phyloP scores from a whole-genome alignment of 495 filamentous ascomycete genomes.

The Bacidia rubella region DNA sequence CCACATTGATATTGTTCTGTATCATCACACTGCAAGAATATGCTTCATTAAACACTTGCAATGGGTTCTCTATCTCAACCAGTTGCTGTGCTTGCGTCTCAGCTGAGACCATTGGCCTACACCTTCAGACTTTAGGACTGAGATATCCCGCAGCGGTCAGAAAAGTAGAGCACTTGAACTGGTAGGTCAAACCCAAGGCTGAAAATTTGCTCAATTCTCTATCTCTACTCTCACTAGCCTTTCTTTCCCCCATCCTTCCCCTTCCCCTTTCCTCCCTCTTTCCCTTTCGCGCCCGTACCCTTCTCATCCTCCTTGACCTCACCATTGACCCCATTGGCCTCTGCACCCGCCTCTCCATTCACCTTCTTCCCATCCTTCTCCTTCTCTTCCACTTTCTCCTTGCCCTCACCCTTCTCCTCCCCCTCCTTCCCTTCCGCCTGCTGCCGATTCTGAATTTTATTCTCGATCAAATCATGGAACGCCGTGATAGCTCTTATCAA shows the following conservation, averaged over 20 bases:
- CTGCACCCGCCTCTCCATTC: constrained; percentile 16
- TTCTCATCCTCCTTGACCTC: constrained; percentile 46
- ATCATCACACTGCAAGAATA: no score
- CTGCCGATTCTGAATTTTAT: constrained; percentile 98
- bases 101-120: no score
- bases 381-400: no score
- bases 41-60: no score
- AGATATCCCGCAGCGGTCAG: no score
- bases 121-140: no score
- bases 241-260: constrained; percentile 20
- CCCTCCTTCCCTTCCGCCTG: constrained; percentile 85
- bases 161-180: no score
- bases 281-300: constrained; percentile 49
- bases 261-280: constrained; percentile 38
- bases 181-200: neutral
- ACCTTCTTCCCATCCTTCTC: constrained; percentile 35
- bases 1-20: no score
- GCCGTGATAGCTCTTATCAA: constrained; percentile 95
- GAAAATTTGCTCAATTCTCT: neutral
- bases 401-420: constrained; percentile 57
- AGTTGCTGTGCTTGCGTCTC: no score
- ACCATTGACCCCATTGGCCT: constrained; percentile 42
- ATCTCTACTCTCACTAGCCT: neutral
- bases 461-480: constrained; percentile 98
- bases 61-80: no score